Evolutionary conservation across 495 filamentous ascomycete genomes (phyloP).

Genomic region (Lasiosphaeriaceae sp.): DNA sequence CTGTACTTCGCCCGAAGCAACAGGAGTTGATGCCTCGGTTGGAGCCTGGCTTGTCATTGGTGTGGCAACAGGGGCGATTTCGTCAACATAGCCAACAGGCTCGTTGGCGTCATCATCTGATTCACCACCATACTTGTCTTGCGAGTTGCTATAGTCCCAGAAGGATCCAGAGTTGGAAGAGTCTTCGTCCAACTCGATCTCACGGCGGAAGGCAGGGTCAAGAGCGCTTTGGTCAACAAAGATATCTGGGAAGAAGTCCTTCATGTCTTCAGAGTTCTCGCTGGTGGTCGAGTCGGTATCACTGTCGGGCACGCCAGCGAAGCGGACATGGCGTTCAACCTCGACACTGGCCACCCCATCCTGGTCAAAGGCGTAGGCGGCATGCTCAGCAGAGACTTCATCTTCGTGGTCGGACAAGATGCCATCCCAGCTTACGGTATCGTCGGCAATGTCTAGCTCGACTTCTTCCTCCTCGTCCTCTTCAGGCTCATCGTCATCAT

Average conservation of each 20-base stretch:
- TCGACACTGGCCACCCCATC: constrained; percentile 42
- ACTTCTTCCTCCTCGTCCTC: constrained; percentile 37
- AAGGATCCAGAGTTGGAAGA: constrained; percentile 42
- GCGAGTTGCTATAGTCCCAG: constrained; percentile 37
- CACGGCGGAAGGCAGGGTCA: constrained; percentile 62
- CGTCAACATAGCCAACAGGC: constrained; percentile 6
- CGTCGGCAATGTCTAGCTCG: constrained; percentile 26
- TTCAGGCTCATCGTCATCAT: constrained; percentile 33
- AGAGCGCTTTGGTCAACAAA: constrained; percentile 69
- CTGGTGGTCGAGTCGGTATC: constrained; percentile 44
- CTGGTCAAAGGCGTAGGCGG: constrained; percentile 45
- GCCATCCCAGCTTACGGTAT: constrained; percentile 55
- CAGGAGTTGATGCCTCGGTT: constrained; percentile 35
- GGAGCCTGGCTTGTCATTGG: constrained; percentile 49
- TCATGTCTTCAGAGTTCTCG: constrained; percentile 40
- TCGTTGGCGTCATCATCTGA: constrained; percentile 28
- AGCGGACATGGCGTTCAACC: constrained; percentile 49
- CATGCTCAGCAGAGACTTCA: constrained; percentile 39
- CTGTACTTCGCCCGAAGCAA: constrained; percentile 37
- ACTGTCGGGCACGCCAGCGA: constrained; percentile 43
- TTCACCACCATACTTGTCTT: constrained; percentile 16
- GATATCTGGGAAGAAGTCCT: constrained; percentile 62
- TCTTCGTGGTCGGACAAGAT: constrained; percentile 47
- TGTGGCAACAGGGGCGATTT: constrained; percentile 32
- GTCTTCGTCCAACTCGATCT: constrained; percentile 60